A percentile compares a stretch with the other conserved stretches of the same genome.
These are phyloP conservation scores for Apiospora hydei DNA, from an alignment of 2,329 filamentous ascomycete species.

Conservation along the genomic window DNA sequence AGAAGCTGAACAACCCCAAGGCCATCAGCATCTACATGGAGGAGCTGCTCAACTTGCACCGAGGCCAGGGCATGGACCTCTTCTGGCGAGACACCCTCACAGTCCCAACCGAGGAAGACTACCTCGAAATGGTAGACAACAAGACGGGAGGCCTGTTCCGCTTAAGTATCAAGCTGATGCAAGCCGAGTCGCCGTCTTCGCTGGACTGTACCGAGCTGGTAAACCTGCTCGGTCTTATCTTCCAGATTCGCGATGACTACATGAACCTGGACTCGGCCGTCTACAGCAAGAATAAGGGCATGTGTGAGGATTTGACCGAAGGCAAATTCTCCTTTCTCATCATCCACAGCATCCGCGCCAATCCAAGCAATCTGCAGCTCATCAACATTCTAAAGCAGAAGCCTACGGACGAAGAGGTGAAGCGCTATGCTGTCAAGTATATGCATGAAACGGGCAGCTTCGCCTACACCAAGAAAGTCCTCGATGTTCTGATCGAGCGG, in stretches of 20 bases:
- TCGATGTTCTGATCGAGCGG: conserved; percentile 68
- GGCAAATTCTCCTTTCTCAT: conserved; percentile 97
- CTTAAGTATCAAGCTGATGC: conserved; percentile 86
- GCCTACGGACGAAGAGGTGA: conserved; percentile 85
- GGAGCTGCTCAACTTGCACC: conserved; percentile 83
- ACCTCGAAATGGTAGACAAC: conserved; percentile 92
- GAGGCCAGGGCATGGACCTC: conserved; percentile 89
- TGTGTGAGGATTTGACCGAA: conserved; percentile 95
- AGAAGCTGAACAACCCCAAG: conserved; percentile 71
- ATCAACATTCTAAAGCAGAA: conserved; percentile 94
- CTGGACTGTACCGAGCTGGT: conserved; percentile 83
- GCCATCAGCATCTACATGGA: conserved; percentile 78
- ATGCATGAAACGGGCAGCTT: conserved; percentile 93
- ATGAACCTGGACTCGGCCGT: conserved; percentile 79
- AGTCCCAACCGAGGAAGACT: conserved; percentile 86
- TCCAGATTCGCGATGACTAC: conserved; percentile 94
- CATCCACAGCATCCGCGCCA: conserved; percentile 87
- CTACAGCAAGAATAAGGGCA: conserved; percentile 89
- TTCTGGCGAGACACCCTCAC: conserved; percentile 88
- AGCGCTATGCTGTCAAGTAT: conserved; percentile 87
- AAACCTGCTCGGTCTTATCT: conserved; percentile 84
- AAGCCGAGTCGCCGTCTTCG: conserved; percentile 68
- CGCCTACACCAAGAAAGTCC: conserved; percentile 77
- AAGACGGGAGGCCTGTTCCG: conserved; percentile 90
- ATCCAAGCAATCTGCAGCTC: conserved; percentile 78